Evolutionary conservation across 2,329 filamentous ascomycete genomes (phyloP).

Genomic region (Epichloe brachyelytri): DNA sequence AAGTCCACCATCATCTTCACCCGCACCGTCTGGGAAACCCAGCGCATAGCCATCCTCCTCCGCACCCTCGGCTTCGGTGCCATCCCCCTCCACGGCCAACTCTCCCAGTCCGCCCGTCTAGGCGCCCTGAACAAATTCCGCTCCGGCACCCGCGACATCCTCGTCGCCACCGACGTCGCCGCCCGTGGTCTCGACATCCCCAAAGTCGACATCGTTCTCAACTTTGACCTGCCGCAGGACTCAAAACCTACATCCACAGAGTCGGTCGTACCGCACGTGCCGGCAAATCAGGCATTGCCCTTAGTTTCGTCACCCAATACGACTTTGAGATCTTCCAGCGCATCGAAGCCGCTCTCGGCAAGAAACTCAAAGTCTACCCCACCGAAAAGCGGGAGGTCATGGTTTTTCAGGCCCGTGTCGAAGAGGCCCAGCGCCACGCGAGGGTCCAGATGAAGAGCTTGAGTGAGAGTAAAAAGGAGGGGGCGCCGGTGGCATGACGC

Average conservation of each 20-base stretch:
- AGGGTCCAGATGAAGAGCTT: constrained; percentile 70
- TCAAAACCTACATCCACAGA: constrained; percentile 80
- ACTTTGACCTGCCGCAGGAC: constrained; percentile 73
- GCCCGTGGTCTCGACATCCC: constrained; percentile 88
- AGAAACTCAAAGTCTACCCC: constrained; percentile 57
- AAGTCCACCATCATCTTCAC: constrained; percentile 84
- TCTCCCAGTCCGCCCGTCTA: constrained; percentile 75
- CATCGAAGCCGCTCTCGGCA: constrained; percentile 72
- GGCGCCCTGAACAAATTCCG: constrained; percentile 88
- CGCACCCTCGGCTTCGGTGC: constrained; percentile 77
- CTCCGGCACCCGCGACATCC: constrained; percentile 63
- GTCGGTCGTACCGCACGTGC: constrained; percentile 82
- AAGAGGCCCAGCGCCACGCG: constrained; percentile 72
- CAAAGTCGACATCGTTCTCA: constrained; percentile 76
- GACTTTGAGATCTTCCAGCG: constrained; percentile 69
- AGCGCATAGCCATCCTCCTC: constrained; percentile 71
- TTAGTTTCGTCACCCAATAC: constrained; percentile 77
- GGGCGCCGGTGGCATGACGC: constrained; percentile 27
- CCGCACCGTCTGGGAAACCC: constrained; percentile 80
- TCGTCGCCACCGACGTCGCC: constrained; percentile 90
- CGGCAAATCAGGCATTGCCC: constrained; percentile 69
- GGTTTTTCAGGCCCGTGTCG: constrained; percentile 63
- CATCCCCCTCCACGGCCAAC: constrained; percentile 84
- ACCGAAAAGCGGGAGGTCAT: constrained; percentile 73
- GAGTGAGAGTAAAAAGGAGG: constrained; percentile 50